Base-by-base conservation (phyloP, 1,284 basidiomycete genomes). In the Golubevia pallescens region DNA sequence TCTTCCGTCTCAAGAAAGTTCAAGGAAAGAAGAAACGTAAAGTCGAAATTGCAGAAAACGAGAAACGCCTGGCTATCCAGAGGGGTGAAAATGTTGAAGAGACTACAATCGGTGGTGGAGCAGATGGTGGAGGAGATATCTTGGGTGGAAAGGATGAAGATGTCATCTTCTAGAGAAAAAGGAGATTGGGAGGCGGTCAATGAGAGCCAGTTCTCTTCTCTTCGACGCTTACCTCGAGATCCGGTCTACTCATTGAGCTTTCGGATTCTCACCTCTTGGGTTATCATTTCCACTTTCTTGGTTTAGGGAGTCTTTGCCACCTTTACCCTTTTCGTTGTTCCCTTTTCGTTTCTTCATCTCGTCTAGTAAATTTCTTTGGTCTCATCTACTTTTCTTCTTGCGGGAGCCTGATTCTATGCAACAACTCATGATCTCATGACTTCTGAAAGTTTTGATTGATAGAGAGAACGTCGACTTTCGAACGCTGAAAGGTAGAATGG, bases 1-100 rank as follows among this genome's bases (percentile, higher is more conserved):
- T 85, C 70, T 85, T 84, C 71, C 68, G 82, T 20, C 67, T 85
- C 63, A 85, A 85, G 58, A 85, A 78, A 58, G 76, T 78, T 13
- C 74, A 78, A 61, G 74, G 67, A 56, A 78, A 78, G 68, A 78
- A 78, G 74, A 74, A 77, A 68, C 65, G 70, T 4, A 55, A 38
- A 38, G 63, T 58, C 4, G 61, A 71, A 58, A 42, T 38, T 21
- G 60, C 51, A 21, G 67, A 61, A 19, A 52, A 58, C 34, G 53
- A 63, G 32, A 3, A 52, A 19, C 21, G 19, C 8, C 19, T 20
- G 34, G 34, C 34, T 19, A 60, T 7, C 58, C 56, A 23, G 54
- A 1, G 66, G 63, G 13, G 63, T 24, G 60, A 4, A 54, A 56
- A 58, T 1, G 34, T 59, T 10, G 34, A 57, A 32, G 65, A 65